Conservation (phyloP, 768 basidiomycete genomes). For the Rhodotorula paludigena region DNA sequence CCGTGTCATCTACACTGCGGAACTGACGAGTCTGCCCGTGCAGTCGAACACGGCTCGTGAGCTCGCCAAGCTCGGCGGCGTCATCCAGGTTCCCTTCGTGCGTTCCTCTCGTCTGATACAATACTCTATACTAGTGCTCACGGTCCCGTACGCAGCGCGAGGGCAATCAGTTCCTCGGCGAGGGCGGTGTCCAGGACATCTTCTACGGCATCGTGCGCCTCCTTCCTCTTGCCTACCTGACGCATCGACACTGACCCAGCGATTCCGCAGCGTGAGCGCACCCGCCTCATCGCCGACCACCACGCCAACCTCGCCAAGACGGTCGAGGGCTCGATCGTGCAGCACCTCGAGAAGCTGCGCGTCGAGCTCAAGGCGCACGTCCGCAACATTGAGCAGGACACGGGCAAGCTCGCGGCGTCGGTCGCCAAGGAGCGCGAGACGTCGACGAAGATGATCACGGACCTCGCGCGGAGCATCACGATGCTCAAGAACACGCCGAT, state of each 20-base stretch:
- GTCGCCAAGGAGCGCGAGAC: slow-evolving; percentile 91
- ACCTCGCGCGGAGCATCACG: slow-evolving; percentile 80
- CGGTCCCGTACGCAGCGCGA: slow-evolving; percentile 5
- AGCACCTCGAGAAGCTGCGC: slow-evolving; percentile 91
- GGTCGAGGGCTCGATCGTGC: slow-evolving; percentile 93
- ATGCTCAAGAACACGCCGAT: slow-evolving; percentile 93
- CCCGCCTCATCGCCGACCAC: slow-evolving; percentile 85
- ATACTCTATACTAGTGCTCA: too few relatives aligned
- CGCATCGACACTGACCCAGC: not conserved
- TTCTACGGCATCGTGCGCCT: slow-evolving; percentile 65
- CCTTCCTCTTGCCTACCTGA: not conserved
- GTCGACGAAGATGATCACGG: slow-evolving; percentile 76
- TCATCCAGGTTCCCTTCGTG: slow-evolving; percentile 91
- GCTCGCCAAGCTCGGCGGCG: slow-evolving; percentile 83
- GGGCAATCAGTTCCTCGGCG: slow-evolving; percentile 94
- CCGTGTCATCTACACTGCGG: too few relatives aligned
- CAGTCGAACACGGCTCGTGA: slow-evolving; percentile 82
- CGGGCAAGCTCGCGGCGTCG: slow-evolving; percentile 47
- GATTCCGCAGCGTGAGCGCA: slow-evolving; percentile 63
- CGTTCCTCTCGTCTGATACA: not conserved
- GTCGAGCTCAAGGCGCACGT: slow-evolving; percentile 97
- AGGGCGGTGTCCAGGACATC: slow-evolving; percentile 80
- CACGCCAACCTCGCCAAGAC: slow-evolving; percentile 94
- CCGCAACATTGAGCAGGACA: slow-evolving; percentile 52
- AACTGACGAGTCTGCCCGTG: too few relatives aligned